phyloP scores from a whole-genome alignment of 495 filamentous ascomycete genomes.

The Aspergillus haitiensis region DNA sequence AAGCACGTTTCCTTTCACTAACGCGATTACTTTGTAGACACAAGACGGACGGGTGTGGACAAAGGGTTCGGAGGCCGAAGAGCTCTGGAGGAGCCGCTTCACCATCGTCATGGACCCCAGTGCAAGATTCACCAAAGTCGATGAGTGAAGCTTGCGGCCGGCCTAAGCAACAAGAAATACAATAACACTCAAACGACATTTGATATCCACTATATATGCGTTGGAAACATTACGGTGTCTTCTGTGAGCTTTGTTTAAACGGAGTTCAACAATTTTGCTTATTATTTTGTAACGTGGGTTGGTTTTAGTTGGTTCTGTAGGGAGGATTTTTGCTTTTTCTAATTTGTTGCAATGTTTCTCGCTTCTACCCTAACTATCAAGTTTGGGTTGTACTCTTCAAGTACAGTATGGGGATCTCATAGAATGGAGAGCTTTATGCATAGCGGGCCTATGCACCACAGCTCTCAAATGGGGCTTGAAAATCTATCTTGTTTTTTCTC shows the following conservation, averaged over 20 bases:
- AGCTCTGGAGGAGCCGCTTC: neutral
- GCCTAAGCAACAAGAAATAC: no score
- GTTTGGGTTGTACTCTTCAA: neutral
- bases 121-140: neutral
- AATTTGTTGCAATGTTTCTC: neutral
- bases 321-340: slow-evolving; percentile 15
- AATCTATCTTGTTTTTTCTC: no score
- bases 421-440: slow-evolving; percentile 14
- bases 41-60: slow-evolving; percentile 21
- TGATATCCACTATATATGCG: neutral
- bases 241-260: no score
- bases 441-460: slow-evolving; percentile 16
- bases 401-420: slow-evolving; percentile 9
- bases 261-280: no score
- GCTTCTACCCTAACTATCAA: neutral
- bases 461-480: neutral
- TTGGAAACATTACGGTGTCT: no score
- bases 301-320: neutral
- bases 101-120: neutral
- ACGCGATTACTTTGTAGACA: slow-evolving; percentile 18
- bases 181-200: neutral
- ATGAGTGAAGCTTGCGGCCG: neutral
- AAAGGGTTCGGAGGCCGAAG: slow-evolving; percentile 7
- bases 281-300: no score
- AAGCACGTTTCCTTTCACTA: neutral